A percentile compares a stretch with the other conserved stretches of the same genome.
Conservation (phyloP, 116 monocot genomes). For the Dioscorea cayenensis region DNA sequence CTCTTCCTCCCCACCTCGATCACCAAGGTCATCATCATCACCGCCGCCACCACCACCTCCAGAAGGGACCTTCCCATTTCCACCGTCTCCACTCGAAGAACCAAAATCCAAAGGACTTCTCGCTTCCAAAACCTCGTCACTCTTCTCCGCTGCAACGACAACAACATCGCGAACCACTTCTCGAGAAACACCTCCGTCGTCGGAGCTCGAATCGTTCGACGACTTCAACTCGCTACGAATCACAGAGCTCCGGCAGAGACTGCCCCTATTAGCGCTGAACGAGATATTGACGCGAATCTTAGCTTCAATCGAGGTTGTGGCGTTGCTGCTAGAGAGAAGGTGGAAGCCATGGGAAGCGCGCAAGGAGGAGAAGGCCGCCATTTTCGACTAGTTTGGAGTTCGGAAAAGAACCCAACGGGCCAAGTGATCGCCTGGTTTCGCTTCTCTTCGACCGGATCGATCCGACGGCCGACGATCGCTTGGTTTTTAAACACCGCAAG, state of each 20-base stretch:
- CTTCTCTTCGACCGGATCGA: background rate
- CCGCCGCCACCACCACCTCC: constrained; percentile 7
- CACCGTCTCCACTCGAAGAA: constrained; percentile 3
- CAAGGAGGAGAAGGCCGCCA: background rate
- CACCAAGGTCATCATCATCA: constrained; percentile 5
- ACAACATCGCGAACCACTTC: no score
- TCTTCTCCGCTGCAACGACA: background rate
- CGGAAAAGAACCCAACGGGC: background rate
- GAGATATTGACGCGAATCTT: background rate
- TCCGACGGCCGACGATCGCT: background rate
- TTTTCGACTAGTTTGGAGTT: background rate
- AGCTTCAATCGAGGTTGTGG: background rate
- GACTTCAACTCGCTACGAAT: background rate
- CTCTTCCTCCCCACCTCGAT: constrained; percentile 4
- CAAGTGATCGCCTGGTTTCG: background rate
- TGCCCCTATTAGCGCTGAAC: background rate
- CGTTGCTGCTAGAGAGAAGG: background rate
- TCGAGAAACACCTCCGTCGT: no score
- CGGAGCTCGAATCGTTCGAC: background rate
- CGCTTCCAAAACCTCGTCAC: background rate
- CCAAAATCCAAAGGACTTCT: background rate
- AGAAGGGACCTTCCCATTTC: constrained; percentile 23
- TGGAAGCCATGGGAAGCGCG: background rate
- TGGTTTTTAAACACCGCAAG: no score
- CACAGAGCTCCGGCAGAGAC: background rate